Conservation (phyloP, 2,329 filamentous ascomycete genomes). For the Amesomyces nigricolor region DNA sequence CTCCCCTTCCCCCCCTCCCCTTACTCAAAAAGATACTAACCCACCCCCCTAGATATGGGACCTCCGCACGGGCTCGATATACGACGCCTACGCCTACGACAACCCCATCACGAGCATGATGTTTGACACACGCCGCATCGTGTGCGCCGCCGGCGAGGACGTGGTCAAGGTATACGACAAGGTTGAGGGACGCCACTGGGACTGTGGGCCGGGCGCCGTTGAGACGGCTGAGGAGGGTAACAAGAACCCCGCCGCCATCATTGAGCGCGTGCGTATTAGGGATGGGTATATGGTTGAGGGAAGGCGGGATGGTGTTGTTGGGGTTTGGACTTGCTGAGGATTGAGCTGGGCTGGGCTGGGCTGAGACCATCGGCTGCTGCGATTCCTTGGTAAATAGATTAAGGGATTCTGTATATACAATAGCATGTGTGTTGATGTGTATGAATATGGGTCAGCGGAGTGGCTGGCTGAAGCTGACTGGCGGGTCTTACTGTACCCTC, state of each 20-base stretch:
- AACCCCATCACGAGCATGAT: conserved; percentile 91
- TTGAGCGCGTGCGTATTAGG: conserved; percentile 84
- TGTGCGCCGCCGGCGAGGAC: conserved; percentile 81
- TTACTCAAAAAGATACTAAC: neutral
- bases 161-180: conserved; percentile 99
- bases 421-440: conserved; percentile 3
- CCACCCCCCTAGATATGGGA: conserved; percentile 78
- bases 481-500: too few species aligned
- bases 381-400: too few species aligned
- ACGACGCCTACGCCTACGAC: conserved; percentile 94
- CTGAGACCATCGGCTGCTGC: too few species aligned
- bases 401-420: neutral
- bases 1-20: too few species aligned
- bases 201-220: conserved; percentile 76
- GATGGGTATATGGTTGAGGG: conserved; percentile 94
- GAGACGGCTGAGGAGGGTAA: conserved; percentile 55
- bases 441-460: neutral
- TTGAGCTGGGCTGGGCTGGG: too few species aligned
- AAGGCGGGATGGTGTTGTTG: conserved; percentile 77
- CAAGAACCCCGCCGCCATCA: conserved; percentile 49
- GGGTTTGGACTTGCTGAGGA: conserved; percentile 73
- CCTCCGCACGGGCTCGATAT: conserved; percentile 89
- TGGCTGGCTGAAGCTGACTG: too few species aligned
- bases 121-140: conserved; percentile 88
- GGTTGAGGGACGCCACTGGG: conserved; percentile 91